Conservation (phyloP, 1,284 basidiomycete species). For the Ganoderma multipileum region DNA sequence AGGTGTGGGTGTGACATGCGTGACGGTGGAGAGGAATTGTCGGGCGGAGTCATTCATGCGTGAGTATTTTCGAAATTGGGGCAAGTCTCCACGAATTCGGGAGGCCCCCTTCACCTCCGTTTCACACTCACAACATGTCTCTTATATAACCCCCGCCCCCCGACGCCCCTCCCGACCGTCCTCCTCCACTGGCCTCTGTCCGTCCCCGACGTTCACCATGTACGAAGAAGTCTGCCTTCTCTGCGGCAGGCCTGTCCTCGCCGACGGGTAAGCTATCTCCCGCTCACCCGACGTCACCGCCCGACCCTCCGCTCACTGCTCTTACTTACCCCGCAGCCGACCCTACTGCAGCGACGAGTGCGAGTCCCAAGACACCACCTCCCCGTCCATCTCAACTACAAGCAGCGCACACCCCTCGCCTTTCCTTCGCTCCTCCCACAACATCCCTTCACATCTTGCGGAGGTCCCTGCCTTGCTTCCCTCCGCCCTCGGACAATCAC, state of each 20-base stretch:
- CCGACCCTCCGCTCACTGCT: constrained; percentile 30
- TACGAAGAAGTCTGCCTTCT: constrained; percentile 78
- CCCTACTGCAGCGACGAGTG: constrained; percentile 81
- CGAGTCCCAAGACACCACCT: constrained; percentile 65
- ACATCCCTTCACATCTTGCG: constrained; percentile 39
- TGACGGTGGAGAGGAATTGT: constrained; percentile 28
- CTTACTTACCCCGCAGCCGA: constrained; percentile 49
- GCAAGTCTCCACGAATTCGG: constrained; percentile 5
- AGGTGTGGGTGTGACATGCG: constrained; percentile 26
- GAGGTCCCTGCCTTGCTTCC: constrained; percentile 67
- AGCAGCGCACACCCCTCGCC: constrained; percentile 76
- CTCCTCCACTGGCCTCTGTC: constrained; percentile 3
- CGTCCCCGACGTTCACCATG: constrained; percentile 48
- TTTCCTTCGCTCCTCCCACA: constrained; percentile 54
- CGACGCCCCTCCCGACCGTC: constrained; percentile 17
- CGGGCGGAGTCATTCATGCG: constrained; percentile 30
- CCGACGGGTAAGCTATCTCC: constrained; percentile 60
- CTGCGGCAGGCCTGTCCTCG: constrained; percentile 66
- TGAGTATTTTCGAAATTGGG: constrained; percentile 24
- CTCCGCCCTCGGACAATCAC: constrained; percentile 54
- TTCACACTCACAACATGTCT: constrained; percentile 30
- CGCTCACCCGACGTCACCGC: constrained; percentile 17
- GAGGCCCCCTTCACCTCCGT: constrained; percentile 24
- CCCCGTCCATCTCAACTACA: constrained; percentile 70
- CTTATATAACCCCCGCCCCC: constrained; percentile 31